Evolutionary conservation across 2,329 filamentous ascomycete genomes (phyloP).

Genomic region (Fusarium armeniacum): DNA sequence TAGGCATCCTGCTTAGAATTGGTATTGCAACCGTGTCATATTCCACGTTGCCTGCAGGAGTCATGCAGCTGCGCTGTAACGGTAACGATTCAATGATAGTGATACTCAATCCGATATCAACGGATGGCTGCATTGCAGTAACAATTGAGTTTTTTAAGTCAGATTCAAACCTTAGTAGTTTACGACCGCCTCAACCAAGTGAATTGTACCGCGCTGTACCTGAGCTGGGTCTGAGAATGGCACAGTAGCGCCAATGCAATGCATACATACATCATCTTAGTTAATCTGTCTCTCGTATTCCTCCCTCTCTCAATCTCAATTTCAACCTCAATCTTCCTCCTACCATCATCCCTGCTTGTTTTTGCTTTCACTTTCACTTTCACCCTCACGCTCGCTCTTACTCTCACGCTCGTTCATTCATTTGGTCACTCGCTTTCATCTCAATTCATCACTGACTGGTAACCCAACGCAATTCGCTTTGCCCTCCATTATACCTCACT

Average conservation of each 20-base stretch:
- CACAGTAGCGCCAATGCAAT: neutral
- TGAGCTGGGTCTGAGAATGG: conserved; percentile 6
- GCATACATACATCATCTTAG: conserved; percentile 15
- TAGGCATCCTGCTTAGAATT: neutral
- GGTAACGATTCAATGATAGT: conserved; percentile 9
- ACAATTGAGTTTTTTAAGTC: conserved; percentile 14
- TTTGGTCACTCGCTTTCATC: conserved; percentile 31
- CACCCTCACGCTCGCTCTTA: neutral
- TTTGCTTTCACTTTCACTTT: conserved; percentile 8
- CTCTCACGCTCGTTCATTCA: conserved; percentile 14
- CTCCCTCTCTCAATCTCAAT: conserved; percentile 9
- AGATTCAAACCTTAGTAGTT: conserved; percentile 1
- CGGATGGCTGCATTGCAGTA: conserved; percentile 10
- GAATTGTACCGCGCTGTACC: neutral
- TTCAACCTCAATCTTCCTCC: conserved; percentile 14
- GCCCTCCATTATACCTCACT: conserved; percentile 1
- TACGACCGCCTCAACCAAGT: neutral
- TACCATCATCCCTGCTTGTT: conserved; percentile 32
- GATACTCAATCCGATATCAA: conserved; percentile 13
- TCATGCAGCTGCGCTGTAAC: conserved; percentile 20
- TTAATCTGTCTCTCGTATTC: conserved; percentile 31
- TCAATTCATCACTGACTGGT: neutral
- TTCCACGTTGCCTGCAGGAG: conserved; percentile 9
- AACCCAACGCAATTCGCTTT: conserved; percentile 2
- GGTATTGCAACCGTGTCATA: neutral